phyloP scores from a whole-genome alignment of 2,329 filamentous ascomycete species.

The Metarhizium humberi region DNA sequence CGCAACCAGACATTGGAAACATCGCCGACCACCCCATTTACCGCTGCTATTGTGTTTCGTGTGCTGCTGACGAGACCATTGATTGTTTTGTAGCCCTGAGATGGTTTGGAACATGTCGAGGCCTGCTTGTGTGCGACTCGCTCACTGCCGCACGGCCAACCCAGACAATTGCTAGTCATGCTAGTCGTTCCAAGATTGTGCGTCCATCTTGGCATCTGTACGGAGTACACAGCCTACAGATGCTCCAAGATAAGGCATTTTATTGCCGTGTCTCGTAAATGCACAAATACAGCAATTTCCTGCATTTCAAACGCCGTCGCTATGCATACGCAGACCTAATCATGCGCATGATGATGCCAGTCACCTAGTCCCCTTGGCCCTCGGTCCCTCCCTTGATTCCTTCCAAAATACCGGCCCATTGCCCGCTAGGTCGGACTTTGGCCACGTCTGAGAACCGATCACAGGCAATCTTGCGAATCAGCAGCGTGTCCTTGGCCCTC shows the following conservation, averaged over 20 bases:
- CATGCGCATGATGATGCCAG: slow-evolving; percentile 5
- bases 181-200: too few relatives aligned
- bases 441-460: slow-evolving; percentile 45
- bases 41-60: too few relatives aligned
- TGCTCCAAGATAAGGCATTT: too few relatives aligned
- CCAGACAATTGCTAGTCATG: too few relatives aligned
- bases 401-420: slow-evolving; percentile 41
- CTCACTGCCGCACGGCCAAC: too few relatives aligned
- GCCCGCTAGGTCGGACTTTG: slow-evolving; percentile 32
- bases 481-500: slow-evolving; percentile 61
- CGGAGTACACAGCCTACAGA: too few relatives aligned
- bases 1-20: neutral
- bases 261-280: neutral
- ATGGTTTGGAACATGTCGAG: too few relatives aligned
- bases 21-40: too few relatives aligned
- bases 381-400: slow-evolving; percentile 38
- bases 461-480: slow-evolving; percentile 63
- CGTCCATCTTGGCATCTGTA: too few relatives aligned
- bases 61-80: too few relatives aligned
- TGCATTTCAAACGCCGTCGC: slow-evolving; percentile 5
- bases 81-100: too few relatives aligned
- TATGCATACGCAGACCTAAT: neutral
- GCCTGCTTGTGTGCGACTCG: too few relatives aligned
- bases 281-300: neutral
- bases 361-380: slow-evolving; percentile 17